Base-by-base conservation (phyloP, 1,139 yeast species). In the Torulaspora pretoriensis region DNA sequence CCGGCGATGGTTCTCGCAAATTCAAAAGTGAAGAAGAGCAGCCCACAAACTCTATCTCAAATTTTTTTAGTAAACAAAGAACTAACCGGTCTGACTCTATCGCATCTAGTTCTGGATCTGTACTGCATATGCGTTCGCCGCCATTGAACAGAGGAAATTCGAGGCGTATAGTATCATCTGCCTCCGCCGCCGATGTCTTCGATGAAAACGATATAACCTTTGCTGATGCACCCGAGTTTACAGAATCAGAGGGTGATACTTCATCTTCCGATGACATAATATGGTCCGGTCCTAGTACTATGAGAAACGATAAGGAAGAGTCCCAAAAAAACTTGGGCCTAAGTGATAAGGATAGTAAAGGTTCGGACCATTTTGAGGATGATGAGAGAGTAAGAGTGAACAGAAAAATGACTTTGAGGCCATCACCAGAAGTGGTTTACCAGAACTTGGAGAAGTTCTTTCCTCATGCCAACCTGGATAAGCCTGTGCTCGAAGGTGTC, bases 361-460 rank as follows among this genome's bases (percentile, higher is more conserved):
- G 22, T 4, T 19, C 22, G 22, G 22, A 19, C 22, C 5, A 19
- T 19, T 19, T 19, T 19, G 17, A 25, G 7, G 13, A n/a, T 17
- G 27, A 36, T 28, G 54, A 53, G 17, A 59, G 53, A 5, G 68
- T 61, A 6, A 39, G 35, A 6, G 39, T 53, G 30, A 34, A 65
- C 63, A 55, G 65, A 25, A 67, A 64, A 51, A 69, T 71, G 80
- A 78, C 82, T 8, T 83, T 92, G 5, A 79, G 98, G 61, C 99
- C 99, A 2, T 90, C 98, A 0, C 84, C 96, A 0, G 97, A 92
- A 59, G 95, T 86, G 40, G 83, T 94, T 30, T 92, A 89, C 61
- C 88, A 89, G 47, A 89, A 94, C 59, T 75, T 94, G 55, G 98
- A 92, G 57, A 78, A 79, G 58, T 94, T 87, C 63, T 94, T 94